These are phyloP conservation scores for Pseudozyma flocculosa DNA, from an alignment of 1,284 basidiomycete species.

Conservation along the genomic window DNA sequence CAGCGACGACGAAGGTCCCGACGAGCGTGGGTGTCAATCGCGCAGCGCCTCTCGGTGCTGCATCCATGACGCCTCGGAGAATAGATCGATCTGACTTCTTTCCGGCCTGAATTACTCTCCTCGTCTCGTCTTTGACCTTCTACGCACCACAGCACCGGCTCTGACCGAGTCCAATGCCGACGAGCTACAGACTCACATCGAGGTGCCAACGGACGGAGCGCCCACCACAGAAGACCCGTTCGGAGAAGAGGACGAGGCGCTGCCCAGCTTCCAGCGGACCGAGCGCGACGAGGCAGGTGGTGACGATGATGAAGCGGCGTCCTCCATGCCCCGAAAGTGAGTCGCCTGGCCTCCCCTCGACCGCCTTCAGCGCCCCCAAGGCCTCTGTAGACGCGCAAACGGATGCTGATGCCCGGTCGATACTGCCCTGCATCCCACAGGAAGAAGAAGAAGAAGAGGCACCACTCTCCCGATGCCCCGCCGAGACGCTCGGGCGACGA, in stretches of 20 bases:
- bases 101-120: too few species aligned
- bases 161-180: not conserved
- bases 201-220: not conserved
- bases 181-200: not conserved
- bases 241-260: conserved; percentile 2
- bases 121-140: not conserved
- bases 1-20: conserved; percentile 12
- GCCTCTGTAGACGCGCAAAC: too few species aligned
- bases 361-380: not conserved
- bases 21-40: not conserved
- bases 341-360: not conserved
- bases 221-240: not conserved
- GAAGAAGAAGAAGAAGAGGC: conserved; percentile 41
- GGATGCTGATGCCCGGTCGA: too few species aligned
- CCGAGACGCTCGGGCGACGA: conserved; percentile 3
- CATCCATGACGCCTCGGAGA: not conserved
- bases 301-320: conserved; percentile 13
- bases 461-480: conserved; percentile 13
- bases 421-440: too few species aligned
- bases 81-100: too few species aligned
- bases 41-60: not conserved
- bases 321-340: conserved; percentile 6
- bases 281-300: conserved; percentile 6
- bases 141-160: too few species aligned
- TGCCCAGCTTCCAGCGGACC: conserved; percentile 29